Evolutionary conservation across 2,329 filamentous ascomycete genomes (phyloP).

Genomic region (Fonsecaea pedrosoi): DNA sequence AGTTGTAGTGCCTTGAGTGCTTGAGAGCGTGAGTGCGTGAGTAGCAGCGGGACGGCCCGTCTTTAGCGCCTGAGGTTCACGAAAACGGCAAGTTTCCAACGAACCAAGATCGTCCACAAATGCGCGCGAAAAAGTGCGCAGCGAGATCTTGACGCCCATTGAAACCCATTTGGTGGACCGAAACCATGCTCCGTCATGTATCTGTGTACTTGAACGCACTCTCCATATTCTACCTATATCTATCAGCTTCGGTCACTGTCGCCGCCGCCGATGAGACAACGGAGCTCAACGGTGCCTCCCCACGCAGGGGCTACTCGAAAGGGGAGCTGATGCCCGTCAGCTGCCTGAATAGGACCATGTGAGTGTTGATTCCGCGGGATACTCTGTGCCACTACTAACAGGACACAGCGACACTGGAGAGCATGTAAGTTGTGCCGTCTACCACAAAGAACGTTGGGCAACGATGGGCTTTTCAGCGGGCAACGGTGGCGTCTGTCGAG

Average conservation of each 20-base stretch:
- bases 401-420: slow-evolving; percentile 78
- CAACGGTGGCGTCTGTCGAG: slow-evolving; percentile 15
- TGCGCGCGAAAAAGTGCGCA: background rate
- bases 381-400: slow-evolving; percentile 9
- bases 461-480: background rate
- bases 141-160: background rate
- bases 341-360: slow-evolving; percentile 77
- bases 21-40: too few species aligned
- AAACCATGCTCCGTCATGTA: slow-evolving; percentile 28
- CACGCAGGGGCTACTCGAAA: slow-evolving; percentile 50
- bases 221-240: slow-evolving; percentile 35
- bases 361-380: slow-evolving; percentile 46
- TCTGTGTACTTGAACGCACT: slow-evolving; percentile 30
- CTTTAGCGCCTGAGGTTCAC: background rate
- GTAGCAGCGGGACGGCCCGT: background rate
- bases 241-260: slow-evolving; percentile 32
- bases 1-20: too few species aligned
- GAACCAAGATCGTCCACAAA: background rate
- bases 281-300: slow-evolving; percentile 12
- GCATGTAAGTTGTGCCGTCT: slow-evolving; percentile 59
- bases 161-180: slow-evolving; percentile 3
- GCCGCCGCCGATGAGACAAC: slow-evolving; percentile 28
- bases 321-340: slow-evolving; percentile 72
- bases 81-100: background rate
- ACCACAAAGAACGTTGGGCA: background rate